Evolutionary conservation across 805 yeast genomes (phyloP).

Genomic region (Yarrowia osloensis): DNA sequence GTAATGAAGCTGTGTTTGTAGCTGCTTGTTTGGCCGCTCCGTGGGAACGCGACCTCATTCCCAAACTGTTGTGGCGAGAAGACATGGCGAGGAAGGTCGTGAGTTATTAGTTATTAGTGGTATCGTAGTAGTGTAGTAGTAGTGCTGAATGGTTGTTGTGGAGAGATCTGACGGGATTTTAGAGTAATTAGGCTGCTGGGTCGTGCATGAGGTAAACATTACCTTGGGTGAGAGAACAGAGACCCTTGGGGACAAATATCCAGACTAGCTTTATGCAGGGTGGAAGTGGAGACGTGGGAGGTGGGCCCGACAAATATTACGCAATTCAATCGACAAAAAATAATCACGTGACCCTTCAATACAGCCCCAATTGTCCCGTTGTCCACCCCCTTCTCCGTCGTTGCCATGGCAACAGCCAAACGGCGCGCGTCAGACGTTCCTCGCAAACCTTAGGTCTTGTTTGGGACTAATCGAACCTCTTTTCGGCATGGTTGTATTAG

Average conservation of each 20-base stretch:
- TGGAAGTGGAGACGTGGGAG: too few relatives aligned
- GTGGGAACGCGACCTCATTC: slow-evolving; percentile 5
- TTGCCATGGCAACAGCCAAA: slow-evolving; percentile 10
- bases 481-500: neutral
- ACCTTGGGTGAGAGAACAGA: neutral
- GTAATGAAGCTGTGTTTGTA: neutral
- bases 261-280: neutral
- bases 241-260: neutral
- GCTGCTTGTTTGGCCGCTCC: neutral
- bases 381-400: neutral
- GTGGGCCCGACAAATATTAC: too few relatives aligned
- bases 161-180: neutral
- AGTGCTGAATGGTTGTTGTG: neutral
- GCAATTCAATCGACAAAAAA: too few relatives aligned
- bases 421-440: slow-evolving; percentile 8
- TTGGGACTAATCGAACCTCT: slow-evolving; percentile 6
- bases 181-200: slow-evolving; percentile 20
- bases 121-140: too few relatives aligned
- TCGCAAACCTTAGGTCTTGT: neutral
- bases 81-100: neutral
- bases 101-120: neutral
- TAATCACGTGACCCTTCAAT: too few relatives aligned
- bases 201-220: slow-evolving; percentile 28
- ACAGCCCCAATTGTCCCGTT: too few relatives aligned
- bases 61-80: slow-evolving; percentile 18